Conservation (phyloP, 177 flowering plant genomes). For the Vitis hybrid region DNA sequence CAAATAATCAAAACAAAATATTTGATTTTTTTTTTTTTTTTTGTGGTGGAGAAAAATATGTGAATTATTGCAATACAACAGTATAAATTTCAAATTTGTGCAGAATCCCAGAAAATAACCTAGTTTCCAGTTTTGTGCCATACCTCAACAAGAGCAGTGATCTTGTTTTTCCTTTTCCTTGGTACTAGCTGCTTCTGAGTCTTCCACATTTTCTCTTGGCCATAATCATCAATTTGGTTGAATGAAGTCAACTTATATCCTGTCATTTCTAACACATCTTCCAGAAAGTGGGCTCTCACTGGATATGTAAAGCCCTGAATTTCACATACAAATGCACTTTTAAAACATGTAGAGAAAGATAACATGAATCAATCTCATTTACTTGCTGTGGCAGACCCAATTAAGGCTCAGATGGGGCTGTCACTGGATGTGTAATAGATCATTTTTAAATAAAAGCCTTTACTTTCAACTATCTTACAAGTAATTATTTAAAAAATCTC, state of each 20-base stretch:
- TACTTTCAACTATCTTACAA: no score
- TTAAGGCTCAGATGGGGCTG: no score
- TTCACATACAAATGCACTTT: slow-evolving; percentile 1
- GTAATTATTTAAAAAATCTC: no score
- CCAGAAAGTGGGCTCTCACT: slow-evolving; percentile 83
- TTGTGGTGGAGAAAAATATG: background rate
- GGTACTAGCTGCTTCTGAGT: slow-evolving; percentile 86
- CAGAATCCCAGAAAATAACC: background rate
- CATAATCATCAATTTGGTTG: slow-evolving; percentile 98
- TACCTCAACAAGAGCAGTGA: slow-evolving; percentile 95
- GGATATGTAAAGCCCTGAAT: slow-evolving; percentile 91
- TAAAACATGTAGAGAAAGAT: background rate
- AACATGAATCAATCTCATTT: background rate
- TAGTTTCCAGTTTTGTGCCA: background rate
- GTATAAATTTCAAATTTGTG: background rate
- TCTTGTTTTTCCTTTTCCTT: slow-evolving; percentile 86
- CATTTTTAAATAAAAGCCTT: no score
- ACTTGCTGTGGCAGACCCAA: background rate
- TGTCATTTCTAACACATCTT: slow-evolving; percentile 86
- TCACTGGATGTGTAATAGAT: no score
- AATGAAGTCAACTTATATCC: slow-evolving; percentile 91
- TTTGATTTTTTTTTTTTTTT: no score
- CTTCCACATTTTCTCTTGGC: slow-evolving; percentile 97
- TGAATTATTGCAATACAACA: background rate
- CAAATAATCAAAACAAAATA: background rate